Conservation (phyloP, 2,329 filamentous ascomycete species). For the Cadophora gregata region DNA sequence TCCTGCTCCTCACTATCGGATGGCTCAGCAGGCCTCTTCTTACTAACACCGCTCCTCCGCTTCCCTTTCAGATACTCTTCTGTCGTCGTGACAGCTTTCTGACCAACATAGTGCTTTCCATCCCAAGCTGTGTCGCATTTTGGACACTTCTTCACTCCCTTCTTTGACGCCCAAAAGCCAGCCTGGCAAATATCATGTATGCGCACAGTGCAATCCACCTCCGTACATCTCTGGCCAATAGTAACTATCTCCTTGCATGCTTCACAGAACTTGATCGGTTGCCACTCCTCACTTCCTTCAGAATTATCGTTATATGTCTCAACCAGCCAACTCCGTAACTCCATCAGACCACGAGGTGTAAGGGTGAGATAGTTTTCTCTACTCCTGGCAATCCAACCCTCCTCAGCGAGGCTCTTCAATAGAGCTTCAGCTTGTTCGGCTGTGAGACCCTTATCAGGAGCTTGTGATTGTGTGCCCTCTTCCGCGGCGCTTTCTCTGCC, state of each 20-base stretch:
- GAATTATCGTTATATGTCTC: slow-evolving; percentile 85
- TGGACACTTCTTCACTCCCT: slow-evolving; percentile 63
- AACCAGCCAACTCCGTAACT: slow-evolving; percentile 83
- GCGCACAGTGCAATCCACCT: slow-evolving; percentile 70
- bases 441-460: slow-evolving; percentile 65
- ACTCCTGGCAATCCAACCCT: slow-evolving; percentile 86
- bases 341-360: slow-evolving; percentile 79
- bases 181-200: slow-evolving; percentile 79
- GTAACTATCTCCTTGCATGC: slow-evolving; percentile 92
- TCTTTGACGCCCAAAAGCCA: slow-evolving; percentile 70
- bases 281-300: slow-evolving; percentile 60
- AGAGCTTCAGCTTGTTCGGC: slow-evolving; percentile 79
- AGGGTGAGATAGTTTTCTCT: slow-evolving; percentile 74
- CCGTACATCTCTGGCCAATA: slow-evolving; percentile 76
- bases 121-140: slow-evolving; percentile 60
- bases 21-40: slow-evolving; percentile 22
- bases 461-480: slow-evolving; percentile 42
- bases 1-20: slow-evolving; percentile 24
- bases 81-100: slow-evolving; percentile 43
- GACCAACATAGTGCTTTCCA: slow-evolving; percentile 43
- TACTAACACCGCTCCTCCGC: slow-evolving; percentile 40
- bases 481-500: slow-evolving; percentile 40
- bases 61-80: slow-evolving; percentile 43
- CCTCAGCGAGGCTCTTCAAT: slow-evolving; percentile 71
- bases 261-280: slow-evolving; percentile 84